These are phyloP conservation scores for Lithohypha guttulata DNA, from an alignment of 2,329 filamentous ascomycete species.

Conservation along the genomic window DNA sequence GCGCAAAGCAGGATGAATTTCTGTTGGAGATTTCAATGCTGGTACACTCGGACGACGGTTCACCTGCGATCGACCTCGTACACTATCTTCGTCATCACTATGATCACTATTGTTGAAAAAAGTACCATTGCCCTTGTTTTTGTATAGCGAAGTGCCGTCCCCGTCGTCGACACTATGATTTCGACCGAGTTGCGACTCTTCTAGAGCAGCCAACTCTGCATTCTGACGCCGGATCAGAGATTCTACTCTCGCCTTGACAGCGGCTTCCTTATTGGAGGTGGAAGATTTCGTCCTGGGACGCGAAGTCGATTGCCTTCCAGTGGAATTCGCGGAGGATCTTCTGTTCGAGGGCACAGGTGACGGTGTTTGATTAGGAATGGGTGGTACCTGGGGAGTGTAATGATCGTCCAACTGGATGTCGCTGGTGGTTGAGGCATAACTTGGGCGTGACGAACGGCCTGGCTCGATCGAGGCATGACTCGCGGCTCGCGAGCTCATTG, in stretches of 20 bases:
- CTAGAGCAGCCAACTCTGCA: constrained; percentile 17
- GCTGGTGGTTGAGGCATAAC: constrained; percentile 1
- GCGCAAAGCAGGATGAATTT: constrained; percentile 30
- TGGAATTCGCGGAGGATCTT: constrained; percentile 7
- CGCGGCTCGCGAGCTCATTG: constrained; percentile 7
- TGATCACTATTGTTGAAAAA: constrained; percentile 16
- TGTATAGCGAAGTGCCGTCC: neutral
- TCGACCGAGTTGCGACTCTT: constrained; percentile 4
- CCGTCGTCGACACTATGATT: neutral
- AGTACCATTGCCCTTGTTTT: constrained; percentile 9
- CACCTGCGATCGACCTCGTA: constrained; percentile 28
- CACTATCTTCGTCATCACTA: constrained; percentile 31
- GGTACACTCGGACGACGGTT: constrained; percentile 18
- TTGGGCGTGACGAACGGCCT: constrained; percentile 2
- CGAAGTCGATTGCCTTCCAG: neutral
- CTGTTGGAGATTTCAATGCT: constrained; percentile 23
- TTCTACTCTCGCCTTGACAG: constrained; percentile 18
- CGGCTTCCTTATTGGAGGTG: constrained; percentile 12
- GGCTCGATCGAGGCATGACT: constrained; percentile 4
- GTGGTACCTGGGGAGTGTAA: constrained; percentile 2
- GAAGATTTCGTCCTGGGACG: constrained; percentile 15
- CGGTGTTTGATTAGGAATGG: constrained; percentile 2
- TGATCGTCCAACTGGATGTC: neutral
- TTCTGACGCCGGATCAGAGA: constrained; percentile 20
- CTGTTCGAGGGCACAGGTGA: constrained; percentile 6